Evolutionary conservation across 1,284 basidiomycete species (phyloP).

Genomic region (Irpex rosettiformis): DNA sequence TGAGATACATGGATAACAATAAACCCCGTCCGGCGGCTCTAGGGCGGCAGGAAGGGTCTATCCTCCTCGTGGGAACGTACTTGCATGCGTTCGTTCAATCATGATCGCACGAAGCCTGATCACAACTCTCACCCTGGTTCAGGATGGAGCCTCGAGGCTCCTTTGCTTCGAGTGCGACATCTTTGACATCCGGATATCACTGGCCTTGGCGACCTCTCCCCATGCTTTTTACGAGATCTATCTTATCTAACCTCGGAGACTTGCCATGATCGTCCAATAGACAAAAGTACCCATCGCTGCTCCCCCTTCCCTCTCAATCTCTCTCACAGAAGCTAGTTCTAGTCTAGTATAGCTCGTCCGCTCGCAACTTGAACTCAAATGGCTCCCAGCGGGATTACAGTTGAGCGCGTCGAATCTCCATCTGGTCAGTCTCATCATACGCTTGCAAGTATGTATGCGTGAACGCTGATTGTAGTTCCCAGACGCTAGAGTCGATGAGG

Average conservation of each 20-base stretch:
- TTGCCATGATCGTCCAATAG: background rate
- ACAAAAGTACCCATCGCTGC: background rate
- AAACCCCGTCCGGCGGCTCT: background rate
- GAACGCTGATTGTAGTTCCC: background rate
- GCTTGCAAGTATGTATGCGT: background rate
- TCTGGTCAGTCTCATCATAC: background rate
- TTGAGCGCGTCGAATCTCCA: conserved; percentile 4
- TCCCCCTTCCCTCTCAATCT: background rate
- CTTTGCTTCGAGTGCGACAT: background rate
- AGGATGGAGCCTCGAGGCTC: background rate
- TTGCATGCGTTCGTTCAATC: no score
- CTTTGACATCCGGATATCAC: background rate
- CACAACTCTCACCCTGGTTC: background rate
- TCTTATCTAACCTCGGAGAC: background rate
- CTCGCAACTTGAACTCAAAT: background rate
- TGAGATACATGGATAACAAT: background rate
- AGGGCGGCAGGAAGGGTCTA: background rate
- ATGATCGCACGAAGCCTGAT: background rate
- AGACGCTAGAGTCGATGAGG: conserved; percentile 12
- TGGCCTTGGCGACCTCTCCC: background rate
- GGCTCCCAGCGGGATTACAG: conserved; percentile 3
- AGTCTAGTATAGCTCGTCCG: background rate
- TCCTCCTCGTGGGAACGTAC: background rate
- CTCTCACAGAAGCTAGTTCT: background rate
- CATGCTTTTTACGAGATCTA: background rate